Evolutionary conservation across 2,329 filamentous ascomycete species (phyloP).

Genomic region (Cercospora brassicicola): DNA sequence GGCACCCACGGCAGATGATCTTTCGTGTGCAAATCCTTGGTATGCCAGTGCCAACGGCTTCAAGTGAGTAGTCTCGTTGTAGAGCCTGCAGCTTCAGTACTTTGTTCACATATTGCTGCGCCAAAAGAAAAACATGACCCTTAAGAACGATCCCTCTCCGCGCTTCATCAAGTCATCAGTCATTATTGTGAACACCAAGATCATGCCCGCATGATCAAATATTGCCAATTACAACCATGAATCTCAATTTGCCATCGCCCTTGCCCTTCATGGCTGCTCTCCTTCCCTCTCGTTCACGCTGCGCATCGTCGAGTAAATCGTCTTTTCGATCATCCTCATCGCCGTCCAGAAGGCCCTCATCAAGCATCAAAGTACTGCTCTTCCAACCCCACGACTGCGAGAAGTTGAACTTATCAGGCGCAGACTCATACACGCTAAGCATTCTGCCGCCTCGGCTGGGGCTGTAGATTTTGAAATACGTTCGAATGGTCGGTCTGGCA

Average conservation of each 20-base stretch:
- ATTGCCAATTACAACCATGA: constrained; percentile 62
- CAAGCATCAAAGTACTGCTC: constrained; percentile 59
- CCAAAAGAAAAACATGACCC: not conserved
- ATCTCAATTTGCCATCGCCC: constrained; percentile 55
- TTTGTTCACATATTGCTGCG: not conserved
- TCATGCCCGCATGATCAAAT: constrained; percentile 30
- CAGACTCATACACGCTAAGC: constrained; percentile 59
- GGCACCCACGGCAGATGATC: not conserved
- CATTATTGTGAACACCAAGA: not conserved
- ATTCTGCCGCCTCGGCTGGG: constrained; percentile 59
- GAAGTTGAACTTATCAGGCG: constrained; percentile 61
- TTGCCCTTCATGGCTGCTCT: constrained; percentile 37
- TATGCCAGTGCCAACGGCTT: too few relatives aligned
- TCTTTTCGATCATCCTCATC: constrained; percentile 40
- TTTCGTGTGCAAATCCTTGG: not conserved
- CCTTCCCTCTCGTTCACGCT: constrained; percentile 20
- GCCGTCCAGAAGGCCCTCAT: constrained; percentile 46
- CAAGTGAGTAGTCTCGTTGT: not conserved
- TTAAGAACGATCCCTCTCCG: not conserved
- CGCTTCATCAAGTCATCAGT: not conserved
- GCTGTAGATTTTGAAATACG: constrained; percentile 64
- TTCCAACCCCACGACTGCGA: constrained; percentile 64
- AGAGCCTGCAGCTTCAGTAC: not conserved
- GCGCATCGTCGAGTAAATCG: constrained; percentile 30
- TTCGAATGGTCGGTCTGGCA: constrained; percentile 57